Evolutionary conservation across 2,329 filamentous ascomycete species (phyloP).

Genomic region (Fusarium sp.): DNA sequence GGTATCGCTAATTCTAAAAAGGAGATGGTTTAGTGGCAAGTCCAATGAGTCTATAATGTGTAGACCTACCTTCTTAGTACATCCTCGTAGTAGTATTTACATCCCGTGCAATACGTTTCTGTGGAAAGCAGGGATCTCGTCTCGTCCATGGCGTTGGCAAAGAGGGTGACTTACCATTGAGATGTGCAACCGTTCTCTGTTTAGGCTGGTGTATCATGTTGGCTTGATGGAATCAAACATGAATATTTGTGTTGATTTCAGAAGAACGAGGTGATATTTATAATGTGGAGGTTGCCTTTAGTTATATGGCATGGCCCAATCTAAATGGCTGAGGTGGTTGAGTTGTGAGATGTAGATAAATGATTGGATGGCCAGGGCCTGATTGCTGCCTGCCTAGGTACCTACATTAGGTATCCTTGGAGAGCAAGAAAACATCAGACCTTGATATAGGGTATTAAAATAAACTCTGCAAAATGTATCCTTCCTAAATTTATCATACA

Average conservation of each 20-base stretch:
- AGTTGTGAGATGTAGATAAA: background rate
- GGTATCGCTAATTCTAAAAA: conserved; percentile 13
- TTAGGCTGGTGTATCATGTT: background rate
- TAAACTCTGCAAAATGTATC: background rate
- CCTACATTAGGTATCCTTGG: background rate
- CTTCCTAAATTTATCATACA: background rate
- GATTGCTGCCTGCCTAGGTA: background rate
- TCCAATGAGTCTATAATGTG: background rate
- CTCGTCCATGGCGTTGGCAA: background rate
- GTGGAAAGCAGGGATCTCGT: background rate
- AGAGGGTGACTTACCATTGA: background rate
- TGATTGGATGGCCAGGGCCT: background rate
- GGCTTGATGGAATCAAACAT: background rate
- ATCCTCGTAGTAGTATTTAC: background rate
- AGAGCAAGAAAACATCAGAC: background rate
- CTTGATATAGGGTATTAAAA: background rate
- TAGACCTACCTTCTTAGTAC: background rate
- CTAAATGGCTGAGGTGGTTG: background rate
- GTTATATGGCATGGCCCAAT: background rate
- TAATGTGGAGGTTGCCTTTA: background rate
- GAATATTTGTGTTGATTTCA: background rate
- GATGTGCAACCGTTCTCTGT: background rate
- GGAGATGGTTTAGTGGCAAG: background rate
- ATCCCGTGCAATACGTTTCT: background rate
- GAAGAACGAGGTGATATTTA: background rate